Conservation (phyloP, 1,284 basidiomycete genomes). For the Naganishia albida region DNA sequence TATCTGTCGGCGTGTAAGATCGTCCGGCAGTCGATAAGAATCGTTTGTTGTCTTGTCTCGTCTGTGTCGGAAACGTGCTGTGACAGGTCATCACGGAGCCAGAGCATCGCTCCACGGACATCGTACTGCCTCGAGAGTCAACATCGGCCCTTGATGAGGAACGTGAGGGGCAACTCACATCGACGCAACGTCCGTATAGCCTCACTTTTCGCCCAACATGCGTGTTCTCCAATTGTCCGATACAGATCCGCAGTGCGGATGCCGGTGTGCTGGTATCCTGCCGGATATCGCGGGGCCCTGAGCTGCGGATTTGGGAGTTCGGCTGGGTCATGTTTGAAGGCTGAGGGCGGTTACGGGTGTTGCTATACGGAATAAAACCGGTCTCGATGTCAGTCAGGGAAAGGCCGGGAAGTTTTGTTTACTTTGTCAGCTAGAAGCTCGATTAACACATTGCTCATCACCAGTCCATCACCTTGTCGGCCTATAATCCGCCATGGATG, state of each 20-base stretch:
- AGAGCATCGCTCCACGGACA: not conserved
- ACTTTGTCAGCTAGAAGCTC: constrained; percentile 23
- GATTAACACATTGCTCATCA: constrained; percentile 6
- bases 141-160: not conserved
- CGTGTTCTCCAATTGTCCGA: not conserved
- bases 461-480: no score
- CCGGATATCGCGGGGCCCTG: not conserved
- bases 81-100: constrained; percentile 14
- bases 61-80: not conserved
- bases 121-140: not conserved
- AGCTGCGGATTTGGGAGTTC: not conserved
- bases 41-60: not conserved
- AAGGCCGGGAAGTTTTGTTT: constrained; percentile 6
- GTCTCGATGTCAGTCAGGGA: no score
- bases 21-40: not conserved
- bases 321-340: constrained; percentile 6
- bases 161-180: constrained; percentile 3
- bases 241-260: constrained; percentile 15
- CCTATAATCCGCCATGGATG: no score
- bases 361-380: no score
- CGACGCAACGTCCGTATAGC: constrained; percentile 16
- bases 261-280: constrained; percentile 20
- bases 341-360: no score
- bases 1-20: constrained; percentile 1
- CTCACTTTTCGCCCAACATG: constrained; percentile 22